Conservation (phyloP, 768 basidiomycete genomes). For the Zangia roseola region DNA sequence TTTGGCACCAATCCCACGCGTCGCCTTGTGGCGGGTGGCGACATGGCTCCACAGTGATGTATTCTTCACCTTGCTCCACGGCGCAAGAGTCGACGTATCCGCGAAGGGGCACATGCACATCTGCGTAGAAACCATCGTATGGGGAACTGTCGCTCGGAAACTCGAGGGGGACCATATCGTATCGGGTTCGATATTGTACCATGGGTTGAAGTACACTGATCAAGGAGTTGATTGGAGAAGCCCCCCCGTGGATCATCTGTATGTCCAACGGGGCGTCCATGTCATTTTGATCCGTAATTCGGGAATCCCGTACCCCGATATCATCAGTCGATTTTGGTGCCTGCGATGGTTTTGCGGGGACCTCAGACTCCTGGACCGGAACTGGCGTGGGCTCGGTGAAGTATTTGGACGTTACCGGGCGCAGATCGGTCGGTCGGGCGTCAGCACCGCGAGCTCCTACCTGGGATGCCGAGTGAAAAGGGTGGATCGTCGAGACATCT, state of each 20-base stretch:
- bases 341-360: not conserved
- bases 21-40: not conserved
- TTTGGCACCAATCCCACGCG: constrained; percentile 3
- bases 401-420: constrained; percentile 13
- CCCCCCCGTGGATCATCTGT: not conserved
- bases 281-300: not conserved
- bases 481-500: constrained; percentile 34
- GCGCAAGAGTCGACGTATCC: not conserved
- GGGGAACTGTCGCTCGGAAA: constrained; percentile 12
- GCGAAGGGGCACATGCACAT: not conserved
- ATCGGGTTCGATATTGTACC: constrained; percentile 6
- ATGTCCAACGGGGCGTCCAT: not conserved
- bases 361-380: not conserved
- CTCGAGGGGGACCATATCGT: constrained; percentile 11
- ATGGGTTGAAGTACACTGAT: constrained; percentile 2
- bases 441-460: constrained; percentile 20
- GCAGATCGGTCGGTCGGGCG: not conserved
- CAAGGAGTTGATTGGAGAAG: constrained; percentile 6
- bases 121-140: constrained; percentile 2
- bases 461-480: constrained; percentile 62
- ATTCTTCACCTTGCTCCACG: not conserved
- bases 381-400: constrained; percentile 5
- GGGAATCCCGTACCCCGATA: not conserved
- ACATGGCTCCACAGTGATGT: not conserved
- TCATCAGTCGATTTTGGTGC: not conserved